Base-by-base conservation (phyloP, 345 rosid species). In the Pistacia atlantica region DNA sequence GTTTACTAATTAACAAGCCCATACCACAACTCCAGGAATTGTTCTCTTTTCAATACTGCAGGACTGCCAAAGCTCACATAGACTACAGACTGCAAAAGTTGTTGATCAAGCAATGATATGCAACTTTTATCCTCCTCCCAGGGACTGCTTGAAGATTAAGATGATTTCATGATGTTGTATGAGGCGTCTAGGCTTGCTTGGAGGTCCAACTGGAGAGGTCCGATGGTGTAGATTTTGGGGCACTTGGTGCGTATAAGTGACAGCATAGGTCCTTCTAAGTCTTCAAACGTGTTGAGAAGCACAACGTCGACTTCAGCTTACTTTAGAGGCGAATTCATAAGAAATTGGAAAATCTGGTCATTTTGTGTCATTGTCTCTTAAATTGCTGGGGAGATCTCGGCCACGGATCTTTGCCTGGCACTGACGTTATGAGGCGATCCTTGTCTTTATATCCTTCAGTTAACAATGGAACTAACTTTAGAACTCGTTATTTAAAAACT, bases 61-160 rank as follows among this genome's bases (percentile, higher is more conserved):
- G 78, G 0, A 75, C 88, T 85, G 2, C 92, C 92, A 54, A 87
- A 89, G 82, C 87, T 87, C 1, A 85, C 83, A 12, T 84, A 87
- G 31, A 89, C 49, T 0, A 87, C 88, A 0, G 90, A 84, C 37
- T 57, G 51, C 14, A 51, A 28, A 31, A 84, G 80, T 13, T 85
- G 88, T 25, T 42, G 12, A 14, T 87, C 87, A 5, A 89, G 87
- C 92, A 90, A 87, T 1, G 75, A 0, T 11, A 84, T 65, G 77
- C 89, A 87, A 48, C 75, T 69, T 22, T 76, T 69, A 75, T 87
- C 87, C 28, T 55, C 85, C 77, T 86, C 69, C 86, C 81, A 49
- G 2, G 84, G 60, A 56, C 83, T 65, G 56, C 78, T 84, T 25
- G 75, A 71, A 9, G 77, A 71, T 37, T 70, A 37, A 14, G 25